These are phyloP conservation scores for Sporothrix pseudoabietina DNA, from an alignment of 2,329 filamentous ascomycete species.

Conservation along the genomic window DNA sequence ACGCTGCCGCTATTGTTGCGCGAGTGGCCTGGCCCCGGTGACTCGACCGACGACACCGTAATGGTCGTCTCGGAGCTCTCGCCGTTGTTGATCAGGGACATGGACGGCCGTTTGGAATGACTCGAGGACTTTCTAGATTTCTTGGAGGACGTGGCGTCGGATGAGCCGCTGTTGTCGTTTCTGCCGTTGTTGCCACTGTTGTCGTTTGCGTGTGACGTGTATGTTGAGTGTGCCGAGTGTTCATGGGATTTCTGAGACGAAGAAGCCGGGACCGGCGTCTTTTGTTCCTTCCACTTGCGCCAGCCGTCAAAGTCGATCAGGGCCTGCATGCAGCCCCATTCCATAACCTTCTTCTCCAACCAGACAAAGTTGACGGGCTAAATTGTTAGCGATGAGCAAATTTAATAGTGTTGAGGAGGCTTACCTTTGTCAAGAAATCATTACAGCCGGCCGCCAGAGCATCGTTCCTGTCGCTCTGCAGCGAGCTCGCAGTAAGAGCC, in stretches of 20 bases:
- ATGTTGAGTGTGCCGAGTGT: not conserved
- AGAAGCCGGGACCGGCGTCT: conserved; percentile 11
- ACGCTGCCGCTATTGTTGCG: conserved; percentile 6
- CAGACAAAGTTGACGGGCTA: conserved; percentile 97
- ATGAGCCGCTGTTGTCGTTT: conserved; percentile 2
- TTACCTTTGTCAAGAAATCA: conserved; percentile 97
- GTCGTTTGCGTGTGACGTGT: not conserved
- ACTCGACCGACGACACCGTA: conserved; percentile 20
- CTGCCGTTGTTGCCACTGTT: not conserved
- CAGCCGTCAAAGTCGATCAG: conserved; percentile 98
- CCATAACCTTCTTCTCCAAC: conserved; percentile 96
- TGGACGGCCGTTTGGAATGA: conserved; percentile 27
- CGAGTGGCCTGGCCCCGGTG: not conserved
- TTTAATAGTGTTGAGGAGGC: not conserved
- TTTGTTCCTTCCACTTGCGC: conserved; percentile 92
- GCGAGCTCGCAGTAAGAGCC: conserved; percentile 86
- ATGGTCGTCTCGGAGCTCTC: conserved; percentile 28
- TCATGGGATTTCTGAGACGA: not conserved
- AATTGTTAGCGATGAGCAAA: not conserved
- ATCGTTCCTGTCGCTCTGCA: conserved; percentile 94
- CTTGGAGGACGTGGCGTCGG: not conserved
- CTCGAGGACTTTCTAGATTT: not conserved
- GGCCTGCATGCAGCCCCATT: conserved; percentile 99
- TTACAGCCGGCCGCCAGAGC: conserved; percentile 95
- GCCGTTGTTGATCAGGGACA: not conserved